phyloP scores from a whole-genome alignment of 2,329 filamentous ascomycete species.

The Paecilomyces niveus region DNA sequence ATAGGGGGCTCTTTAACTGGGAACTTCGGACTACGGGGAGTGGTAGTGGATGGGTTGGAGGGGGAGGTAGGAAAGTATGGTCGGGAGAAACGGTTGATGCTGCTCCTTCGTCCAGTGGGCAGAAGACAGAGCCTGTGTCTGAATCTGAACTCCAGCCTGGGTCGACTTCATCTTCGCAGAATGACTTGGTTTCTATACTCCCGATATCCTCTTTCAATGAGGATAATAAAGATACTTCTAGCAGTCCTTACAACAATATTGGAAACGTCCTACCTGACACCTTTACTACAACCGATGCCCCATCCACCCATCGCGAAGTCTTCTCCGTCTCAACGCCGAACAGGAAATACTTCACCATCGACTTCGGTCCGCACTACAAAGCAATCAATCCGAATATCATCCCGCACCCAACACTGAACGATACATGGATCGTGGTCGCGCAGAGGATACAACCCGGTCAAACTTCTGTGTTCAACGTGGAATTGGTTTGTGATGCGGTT shows the following conservation, averaged over 20 bases:
- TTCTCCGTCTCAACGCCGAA: not conserved
- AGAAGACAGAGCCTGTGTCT: not conserved
- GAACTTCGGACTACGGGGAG: not conserved
- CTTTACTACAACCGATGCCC: not conserved
- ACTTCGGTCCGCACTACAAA: slow-evolving; percentile 31
- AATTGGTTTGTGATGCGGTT: not conserved
- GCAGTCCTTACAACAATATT: not conserved
- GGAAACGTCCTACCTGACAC: not conserved
- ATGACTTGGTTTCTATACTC: not conserved
- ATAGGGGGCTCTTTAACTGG: not conserved
- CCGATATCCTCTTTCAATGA: not conserved
- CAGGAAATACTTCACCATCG: not conserved
- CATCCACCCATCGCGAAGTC: not conserved
- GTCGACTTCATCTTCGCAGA: not conserved
- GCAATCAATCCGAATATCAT: slow-evolving; percentile 53
- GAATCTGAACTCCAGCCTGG: not conserved
- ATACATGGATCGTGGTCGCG: slow-evolving; percentile 48
- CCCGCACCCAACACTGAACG: slow-evolving; percentile 43
- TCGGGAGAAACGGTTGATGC: not conserved
- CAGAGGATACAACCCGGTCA: slow-evolving; percentile 25
- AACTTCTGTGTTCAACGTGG: not conserved
- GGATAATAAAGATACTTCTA: not conserved
- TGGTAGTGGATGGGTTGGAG: not conserved
- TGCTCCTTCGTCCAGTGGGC: not conserved
- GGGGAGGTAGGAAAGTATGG: not conserved